phyloP scores from a whole-genome alignment of 257 asterid genomes.

The Solanum neorickii region DNA sequence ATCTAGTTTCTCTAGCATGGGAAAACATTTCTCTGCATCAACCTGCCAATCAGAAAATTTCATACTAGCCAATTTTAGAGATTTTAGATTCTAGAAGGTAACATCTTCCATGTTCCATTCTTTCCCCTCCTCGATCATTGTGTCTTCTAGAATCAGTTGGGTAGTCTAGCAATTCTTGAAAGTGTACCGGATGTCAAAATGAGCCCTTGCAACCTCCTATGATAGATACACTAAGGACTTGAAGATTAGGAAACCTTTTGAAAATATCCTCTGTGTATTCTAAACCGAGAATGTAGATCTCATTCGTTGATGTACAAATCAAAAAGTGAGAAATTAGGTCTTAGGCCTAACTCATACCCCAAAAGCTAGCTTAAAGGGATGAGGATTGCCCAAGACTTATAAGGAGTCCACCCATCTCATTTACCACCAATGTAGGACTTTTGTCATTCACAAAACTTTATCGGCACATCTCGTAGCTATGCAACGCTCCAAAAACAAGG shows the following conservation, averaged over 20 bases:
- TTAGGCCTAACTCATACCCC: too few species aligned
- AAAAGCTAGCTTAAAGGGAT: too few species aligned
- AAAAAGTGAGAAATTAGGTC: too few species aligned
- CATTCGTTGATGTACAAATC: too few species aligned
- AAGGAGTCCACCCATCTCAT: too few species aligned
- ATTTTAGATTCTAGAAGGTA: neutral
- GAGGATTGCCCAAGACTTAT: too few species aligned
- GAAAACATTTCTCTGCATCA: neutral
- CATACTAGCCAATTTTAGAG: neutral
- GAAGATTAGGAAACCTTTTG: neutral
- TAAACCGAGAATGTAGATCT: neutral
- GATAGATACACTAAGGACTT: neutral
- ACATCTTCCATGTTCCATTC: neutral
- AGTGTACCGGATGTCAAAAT: neutral
- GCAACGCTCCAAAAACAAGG: neutral
- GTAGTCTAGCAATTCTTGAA: neutral
- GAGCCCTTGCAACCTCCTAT: neutral
- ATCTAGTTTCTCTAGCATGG: neutral
- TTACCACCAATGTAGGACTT: too few species aligned
- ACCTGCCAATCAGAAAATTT: neutral
- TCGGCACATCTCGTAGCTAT: neutral
- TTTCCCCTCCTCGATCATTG: neutral
- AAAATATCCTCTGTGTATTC: neutral
- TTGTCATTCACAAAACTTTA: neutral
- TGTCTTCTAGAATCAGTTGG: neutral